Conservation (phyloP, 208 protist species). For the Vickermania ingenoplastis region DNA sequence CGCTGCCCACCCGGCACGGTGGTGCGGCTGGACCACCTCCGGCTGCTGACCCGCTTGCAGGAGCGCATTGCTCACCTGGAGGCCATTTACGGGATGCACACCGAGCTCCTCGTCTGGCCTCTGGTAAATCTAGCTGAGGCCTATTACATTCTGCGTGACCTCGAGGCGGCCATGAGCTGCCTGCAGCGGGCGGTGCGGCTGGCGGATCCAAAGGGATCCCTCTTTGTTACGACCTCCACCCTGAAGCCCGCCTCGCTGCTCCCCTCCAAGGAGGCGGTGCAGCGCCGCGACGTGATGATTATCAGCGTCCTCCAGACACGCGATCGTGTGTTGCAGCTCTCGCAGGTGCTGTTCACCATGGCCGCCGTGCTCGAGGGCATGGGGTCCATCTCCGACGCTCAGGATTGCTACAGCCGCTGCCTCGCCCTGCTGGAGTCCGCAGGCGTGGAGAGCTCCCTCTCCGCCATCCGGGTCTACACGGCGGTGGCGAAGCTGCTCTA, state of each 20-base stretch:
- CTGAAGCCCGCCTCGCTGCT: conserved; percentile 41
- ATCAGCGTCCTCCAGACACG: conserved; percentile 8
- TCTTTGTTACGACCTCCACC: conserved; percentile 26
- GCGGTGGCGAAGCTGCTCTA: conserved; percentile 38
- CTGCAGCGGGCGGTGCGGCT: conserved; percentile 29
- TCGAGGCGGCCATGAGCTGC: conserved; percentile 16
- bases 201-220: conserved; percentile 38
- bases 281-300: conserved; percentile 15
- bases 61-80: conserved; percentile 11
- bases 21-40: conserved; percentile 19
- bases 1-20: conserved; percentile 19
- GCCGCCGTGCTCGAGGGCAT: conserved; percentile 34
- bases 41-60: conserved; percentile 15
- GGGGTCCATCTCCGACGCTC: conserved; percentile 17
- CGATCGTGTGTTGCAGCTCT: conserved; percentile 7
- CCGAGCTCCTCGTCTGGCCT: conserved; percentile 19
- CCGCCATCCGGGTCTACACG: conserved; percentile 19
- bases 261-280: conserved; percentile 12
- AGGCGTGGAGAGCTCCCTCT: conserved; percentile 18
- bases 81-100: conserved; percentile 15
- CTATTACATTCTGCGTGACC: conserved; percentile 30
- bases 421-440: conserved; percentile 36
- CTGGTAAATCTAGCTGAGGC: conserved; percentile 40
- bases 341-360: conserved; percentile 18
- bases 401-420: conserved; percentile 27